These are phyloP conservation scores for Trichoderma guizhouense DNA, from an alignment of 2,329 filamentous ascomycete species.

Conservation along the genomic window DNA sequence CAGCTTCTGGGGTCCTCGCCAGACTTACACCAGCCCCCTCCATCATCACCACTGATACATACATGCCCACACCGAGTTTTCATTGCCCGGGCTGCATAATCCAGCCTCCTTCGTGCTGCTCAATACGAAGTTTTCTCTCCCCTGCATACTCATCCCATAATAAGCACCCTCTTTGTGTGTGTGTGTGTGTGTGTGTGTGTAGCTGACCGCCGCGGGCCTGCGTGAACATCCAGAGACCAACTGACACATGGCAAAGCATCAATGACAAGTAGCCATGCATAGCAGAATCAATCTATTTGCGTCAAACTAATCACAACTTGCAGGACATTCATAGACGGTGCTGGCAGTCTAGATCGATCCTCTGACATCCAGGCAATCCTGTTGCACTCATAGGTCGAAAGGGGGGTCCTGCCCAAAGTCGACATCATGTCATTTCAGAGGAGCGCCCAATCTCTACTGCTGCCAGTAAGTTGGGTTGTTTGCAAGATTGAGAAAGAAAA, in stretches of 20 bases:
- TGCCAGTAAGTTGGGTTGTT: not conserved
- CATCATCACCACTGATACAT: not conserved
- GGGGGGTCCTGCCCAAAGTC: not conserved
- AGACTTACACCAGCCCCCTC: not conserved
- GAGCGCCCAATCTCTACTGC: not conserved
- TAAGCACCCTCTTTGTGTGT: not conserved
- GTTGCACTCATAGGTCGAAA: not conserved
- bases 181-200: not conserved
- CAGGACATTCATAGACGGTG: slow-evolving; percentile 5
- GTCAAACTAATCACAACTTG: slow-evolving; percentile 1
- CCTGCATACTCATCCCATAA: not conserved
- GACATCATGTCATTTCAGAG: not conserved
- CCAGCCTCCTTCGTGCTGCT: not conserved
- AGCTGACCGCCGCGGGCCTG: not conserved
- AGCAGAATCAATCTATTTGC: slow-evolving; percentile 7
- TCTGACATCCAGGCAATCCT: not conserved
- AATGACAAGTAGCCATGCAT: slow-evolving; percentile 7
- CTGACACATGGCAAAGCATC: slow-evolving; percentile 12
- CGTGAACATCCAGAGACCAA: not conserved
- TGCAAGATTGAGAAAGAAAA: not conserved
- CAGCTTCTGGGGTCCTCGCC: not conserved
- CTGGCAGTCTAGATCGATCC: not conserved
- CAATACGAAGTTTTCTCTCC: not conserved
- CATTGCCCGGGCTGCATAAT: not conserved
- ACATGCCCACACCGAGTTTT: not conserved